A percentile compares a stretch with the other conserved stretches of the same genome.
phyloP scores from a whole-genome alignment of 2,329 filamentous ascomycete genomes.

The Beauveria sp. region DNA sequence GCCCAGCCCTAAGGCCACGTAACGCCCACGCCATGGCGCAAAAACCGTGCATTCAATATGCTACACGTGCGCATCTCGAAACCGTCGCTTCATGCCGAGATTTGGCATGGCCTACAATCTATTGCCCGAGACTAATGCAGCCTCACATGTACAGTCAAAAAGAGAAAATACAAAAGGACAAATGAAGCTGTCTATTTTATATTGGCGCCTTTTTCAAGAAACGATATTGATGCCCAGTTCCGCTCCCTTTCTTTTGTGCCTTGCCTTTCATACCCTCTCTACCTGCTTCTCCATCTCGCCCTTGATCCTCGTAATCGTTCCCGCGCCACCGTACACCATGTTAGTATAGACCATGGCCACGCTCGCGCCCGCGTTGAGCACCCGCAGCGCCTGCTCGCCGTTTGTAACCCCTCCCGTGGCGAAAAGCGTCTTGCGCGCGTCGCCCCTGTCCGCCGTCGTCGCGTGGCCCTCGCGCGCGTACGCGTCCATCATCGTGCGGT shows the following conservation, averaged over 20 bases:
- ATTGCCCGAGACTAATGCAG: neutral
- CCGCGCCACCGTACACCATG: constrained; percentile 56
- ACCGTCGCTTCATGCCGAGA: neutral
- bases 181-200: constrained; percentile 2
- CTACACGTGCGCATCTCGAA: neutral
- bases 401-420: constrained; percentile 89
- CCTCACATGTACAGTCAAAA: neutral
- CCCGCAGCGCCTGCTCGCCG: constrained; percentile 72
- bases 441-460: constrained; percentile 25
- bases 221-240: neutral
- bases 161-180: neutral
- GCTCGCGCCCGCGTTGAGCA: constrained; percentile 82
- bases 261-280: constrained; percentile 14
- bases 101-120: neutral
- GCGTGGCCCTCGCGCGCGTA: constrained; percentile 25
- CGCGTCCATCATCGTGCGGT: constrained; percentile 61
- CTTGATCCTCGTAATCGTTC: constrained; percentile 59
- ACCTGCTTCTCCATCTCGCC: constrained; percentile 46
- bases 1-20: neutral
- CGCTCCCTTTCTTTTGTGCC: neutral
- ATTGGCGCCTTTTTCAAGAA: neutral
- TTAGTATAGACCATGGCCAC: constrained; percentile 89
- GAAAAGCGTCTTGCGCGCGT: constrained; percentile 71
- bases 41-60: neutral
- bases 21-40: neutral